Percentiles rank a stretch among this genome's conserved stretches.
Conservation (phyloP, 148 eudicot species). For the Dianthus caryophyllus region DNA sequence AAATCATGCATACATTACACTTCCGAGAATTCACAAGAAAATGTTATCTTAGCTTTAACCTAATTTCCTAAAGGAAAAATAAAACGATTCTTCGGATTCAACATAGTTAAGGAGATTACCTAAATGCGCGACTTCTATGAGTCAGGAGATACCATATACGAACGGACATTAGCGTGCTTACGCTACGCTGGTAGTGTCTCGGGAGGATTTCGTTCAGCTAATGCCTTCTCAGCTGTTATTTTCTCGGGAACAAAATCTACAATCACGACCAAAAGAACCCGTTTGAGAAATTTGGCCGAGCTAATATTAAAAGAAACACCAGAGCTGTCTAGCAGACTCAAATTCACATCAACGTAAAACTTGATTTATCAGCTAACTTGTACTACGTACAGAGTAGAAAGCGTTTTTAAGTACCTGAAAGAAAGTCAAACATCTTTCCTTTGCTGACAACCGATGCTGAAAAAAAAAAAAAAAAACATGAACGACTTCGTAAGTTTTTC, state of each 20-base stretch:
- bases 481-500: neutral
- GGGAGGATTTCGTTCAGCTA: constrained; percentile 41
- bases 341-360: neutral
- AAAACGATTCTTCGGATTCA: too few species aligned
- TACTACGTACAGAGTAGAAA: neutral
- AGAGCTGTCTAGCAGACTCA: neutral
- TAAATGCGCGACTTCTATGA: neutral
- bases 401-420: constrained; percentile 52
- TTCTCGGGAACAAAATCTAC: constrained; percentile 87
- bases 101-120: neutral
- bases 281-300: neutral
- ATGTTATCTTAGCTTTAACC: too few species aligned
- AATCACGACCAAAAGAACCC: constrained; percentile 1
- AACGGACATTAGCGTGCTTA: too few species aligned
- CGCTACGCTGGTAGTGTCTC: constrained; percentile 33
- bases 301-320: neutral
- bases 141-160: neutral
- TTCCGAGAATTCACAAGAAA: too few species aligned
- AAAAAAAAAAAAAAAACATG: constrained; percentile 32
- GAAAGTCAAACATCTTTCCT: constrained; percentile 61
- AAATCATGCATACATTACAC: too few species aligned
- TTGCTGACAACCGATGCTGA: constrained; percentile 69
- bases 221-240: constrained; percentile 71
- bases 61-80: too few species aligned
- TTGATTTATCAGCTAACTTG: neutral